Conservation (phyloP, 2,329 filamentous ascomycete species). For the Pseudogymnoascus sp. region DNA sequence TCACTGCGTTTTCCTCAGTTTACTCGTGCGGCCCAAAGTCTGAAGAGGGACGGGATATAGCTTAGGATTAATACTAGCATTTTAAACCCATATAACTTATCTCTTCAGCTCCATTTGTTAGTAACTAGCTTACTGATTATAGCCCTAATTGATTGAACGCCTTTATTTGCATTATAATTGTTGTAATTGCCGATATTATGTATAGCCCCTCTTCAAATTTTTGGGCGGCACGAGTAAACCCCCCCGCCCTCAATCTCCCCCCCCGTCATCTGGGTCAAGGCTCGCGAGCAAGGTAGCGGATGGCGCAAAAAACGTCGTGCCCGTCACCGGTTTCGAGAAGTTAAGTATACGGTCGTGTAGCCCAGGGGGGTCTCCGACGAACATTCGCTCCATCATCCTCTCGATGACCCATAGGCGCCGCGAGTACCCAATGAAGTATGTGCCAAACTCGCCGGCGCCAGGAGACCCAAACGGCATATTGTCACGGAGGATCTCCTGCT, state of each 20-base stretch:
- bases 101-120: no score
- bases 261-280: conserved; percentile 6
- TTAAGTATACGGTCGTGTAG: conserved; percentile 49
- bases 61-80: no score
- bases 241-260: neutral
- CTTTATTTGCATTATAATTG: no score
- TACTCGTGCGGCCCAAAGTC: no score
- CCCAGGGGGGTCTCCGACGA: conserved; percentile 46
- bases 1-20: neutral
- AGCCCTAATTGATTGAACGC: no score
- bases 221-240: no score
- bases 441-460: conserved; percentile 44
- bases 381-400: conserved; percentile 52
- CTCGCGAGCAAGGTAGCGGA: conserved; percentile 31
- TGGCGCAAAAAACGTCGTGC: conserved; percentile 47
- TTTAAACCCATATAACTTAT: no score
- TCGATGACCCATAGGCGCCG: conserved; percentile 49
- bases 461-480: conserved; percentile 56
- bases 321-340: conserved; percentile 46
- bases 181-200: no score
- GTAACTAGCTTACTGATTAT: no score
- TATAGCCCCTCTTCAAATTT: no score
- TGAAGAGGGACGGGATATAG: no score
- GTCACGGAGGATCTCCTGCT: conserved; percentile 48
- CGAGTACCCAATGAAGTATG: conserved; percentile 52